Evolutionary conservation across 176 grass and related monocot genomes (phyloP), one percentile per base, ranked within the genome.

Genomic region (Oryza brachyantha): DNA sequence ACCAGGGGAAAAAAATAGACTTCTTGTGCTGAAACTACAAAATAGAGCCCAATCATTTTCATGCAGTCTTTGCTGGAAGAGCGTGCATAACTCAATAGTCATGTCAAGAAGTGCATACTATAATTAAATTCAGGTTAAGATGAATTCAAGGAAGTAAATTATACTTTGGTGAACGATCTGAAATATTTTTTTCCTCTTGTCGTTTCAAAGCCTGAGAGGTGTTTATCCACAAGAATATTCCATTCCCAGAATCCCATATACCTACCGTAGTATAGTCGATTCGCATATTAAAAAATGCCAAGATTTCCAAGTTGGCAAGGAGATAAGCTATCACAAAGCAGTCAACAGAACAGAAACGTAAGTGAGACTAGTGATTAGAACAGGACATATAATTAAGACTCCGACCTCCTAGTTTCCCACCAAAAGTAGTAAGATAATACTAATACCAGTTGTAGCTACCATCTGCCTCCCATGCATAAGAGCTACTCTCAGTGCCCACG

Each of bases 141-240:
- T 34, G 68, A 81, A 81, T 54, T 52, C 12, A 69, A 61, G 29
- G 11, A 54, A 39, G 52, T 64, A 35, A 65, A 65, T 75, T 29
- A 62, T 22, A 45, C 60, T 43, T 73, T 16, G 14, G n/a, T 31
- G 5, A 81, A 70, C 66, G 68, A 38, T 2, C 16, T 13, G 31
- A 36, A 60, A 21, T 13, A 19, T 21, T 45, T 70, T 76, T 59
- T 39, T 25, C 31, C 63, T 11, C 22, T 39, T 24, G 40, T 63
- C 17, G 70, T 76, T 76, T 70, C 62, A 70, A 81, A 82, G 73
- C 32, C 52, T 39, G 31, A 41, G 22, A 71, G 54, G 78, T 85
- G 73, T 77, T 78, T 69, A 80, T 62, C 10, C 50, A 84, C 54
- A 90, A 68, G 87, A 87, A 87, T 87, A 90, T 84, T 81, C 81